Evolutionary conservation across 495 filamentous ascomycete genomes (phyloP).

Genomic region (Xylaria venustula): DNA sequence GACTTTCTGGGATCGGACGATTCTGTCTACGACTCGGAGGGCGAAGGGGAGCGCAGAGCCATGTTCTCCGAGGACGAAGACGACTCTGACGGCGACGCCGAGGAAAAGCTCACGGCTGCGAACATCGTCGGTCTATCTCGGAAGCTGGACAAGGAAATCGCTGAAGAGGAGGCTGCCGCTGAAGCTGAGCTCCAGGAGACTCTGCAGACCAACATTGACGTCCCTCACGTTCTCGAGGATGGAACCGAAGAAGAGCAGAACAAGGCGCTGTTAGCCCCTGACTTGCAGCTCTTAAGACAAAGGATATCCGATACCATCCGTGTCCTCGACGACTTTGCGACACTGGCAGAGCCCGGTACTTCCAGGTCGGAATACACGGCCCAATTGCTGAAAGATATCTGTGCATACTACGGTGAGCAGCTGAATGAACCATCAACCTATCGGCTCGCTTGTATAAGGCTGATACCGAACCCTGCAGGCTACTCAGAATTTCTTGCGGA

Average conservation of each 20-base stretch:
- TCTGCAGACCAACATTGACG: conserved; percentile 89
- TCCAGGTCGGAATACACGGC: conserved; percentile 84
- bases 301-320: conserved; percentile 92
- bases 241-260: conserved; percentile 47
- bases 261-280: conserved; percentile 66
- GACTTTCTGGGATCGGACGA: conserved; percentile 59
- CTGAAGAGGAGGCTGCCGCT: conserved; percentile 72
- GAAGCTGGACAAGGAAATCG: conserved; percentile 70
- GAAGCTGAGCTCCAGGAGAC: conserved; percentile 81
- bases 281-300: conserved; percentile 84
- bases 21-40: conserved; percentile 76
- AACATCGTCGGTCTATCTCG: conserved; percentile 91
- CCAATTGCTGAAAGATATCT: conserved; percentile 87
- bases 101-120: conserved; percentile 89
- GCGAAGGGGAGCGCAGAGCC: conserved; percentile 57
- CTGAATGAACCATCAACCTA: not conserved
- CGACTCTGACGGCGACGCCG: conserved; percentile 79
- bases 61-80: conserved; percentile 97
- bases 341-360: conserved; percentile 70
- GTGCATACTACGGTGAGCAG: conserved; percentile 70
- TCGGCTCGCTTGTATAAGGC: not conserved
- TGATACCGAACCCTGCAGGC: conserved; percentile 59
- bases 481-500: conserved; percentile 82
- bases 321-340: conserved; percentile 82
- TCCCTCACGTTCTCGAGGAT: conserved; percentile 66